Evolutionary conservation across 345 rosid genomes (phyloP).

Genomic region (Syzygium oleosum): DNA sequence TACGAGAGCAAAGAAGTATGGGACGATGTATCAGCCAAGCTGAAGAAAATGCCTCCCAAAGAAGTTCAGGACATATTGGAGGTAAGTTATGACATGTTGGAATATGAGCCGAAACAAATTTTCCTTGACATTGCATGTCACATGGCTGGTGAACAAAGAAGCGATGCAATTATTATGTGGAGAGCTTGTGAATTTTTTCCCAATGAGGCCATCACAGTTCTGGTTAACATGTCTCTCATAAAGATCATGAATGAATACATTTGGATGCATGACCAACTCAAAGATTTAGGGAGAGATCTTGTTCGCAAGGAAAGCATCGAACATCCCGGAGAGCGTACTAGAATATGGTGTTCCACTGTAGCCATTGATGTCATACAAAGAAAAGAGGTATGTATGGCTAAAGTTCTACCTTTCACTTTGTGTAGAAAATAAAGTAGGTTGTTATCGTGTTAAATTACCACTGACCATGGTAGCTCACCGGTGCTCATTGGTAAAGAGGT

Average conservation of each 20-base stretch:
- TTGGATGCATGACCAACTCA: constrained; percentile 9
- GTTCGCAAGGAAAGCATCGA: not conserved
- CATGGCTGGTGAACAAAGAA: not conserved
- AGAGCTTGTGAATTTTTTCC: not conserved
- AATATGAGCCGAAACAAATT: not conserved
- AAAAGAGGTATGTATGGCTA: not conserved
- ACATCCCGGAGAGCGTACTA: not conserved
- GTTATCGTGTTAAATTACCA: not conserved
- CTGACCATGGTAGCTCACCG: not conserved
- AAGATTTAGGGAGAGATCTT: not conserved
- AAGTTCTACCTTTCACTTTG: not conserved
- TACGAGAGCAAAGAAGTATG: not conserved
- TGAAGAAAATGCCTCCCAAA: not conserved
- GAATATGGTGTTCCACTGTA: not conserved
- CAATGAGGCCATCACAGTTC: not conserved
- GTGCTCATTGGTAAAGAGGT: not conserved
- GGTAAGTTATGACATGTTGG: not conserved
- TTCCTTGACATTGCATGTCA: constrained; percentile 5
- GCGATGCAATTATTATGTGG: not conserved
- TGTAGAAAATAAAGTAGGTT: not conserved
- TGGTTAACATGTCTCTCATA: not conserved
- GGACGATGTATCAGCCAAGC: not conserved
- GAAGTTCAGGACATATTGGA: not conserved
- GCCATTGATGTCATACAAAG: not conserved
- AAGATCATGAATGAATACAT: not conserved